Evolutionary conservation across 176 grass and related monocot species (phyloP), one percentile per base, ranked within the genome.

Genomic region (Phyllostachys edulis): DNA sequence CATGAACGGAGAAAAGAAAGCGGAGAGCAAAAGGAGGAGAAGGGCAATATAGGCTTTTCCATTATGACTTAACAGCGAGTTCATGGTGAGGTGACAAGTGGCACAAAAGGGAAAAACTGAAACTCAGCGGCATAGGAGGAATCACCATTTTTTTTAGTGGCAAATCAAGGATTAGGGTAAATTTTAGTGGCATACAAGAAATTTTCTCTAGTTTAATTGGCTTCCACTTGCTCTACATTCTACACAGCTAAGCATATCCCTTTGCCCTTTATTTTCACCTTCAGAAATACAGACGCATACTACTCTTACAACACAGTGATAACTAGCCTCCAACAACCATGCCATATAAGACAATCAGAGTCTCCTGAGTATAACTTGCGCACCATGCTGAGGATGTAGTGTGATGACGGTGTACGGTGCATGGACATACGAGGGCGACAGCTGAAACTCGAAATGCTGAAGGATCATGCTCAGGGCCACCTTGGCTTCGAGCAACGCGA

Each of bases 401-500:
- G 32, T 34, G 32, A 2, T 2, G 78, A 87, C 46, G 5, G 80
- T 88, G 21, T 86, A 85, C 0, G 95, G 95, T 2, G 95, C 89
- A 68, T 94, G 95, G 0, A 65, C 39, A 61, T 94, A 94, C 0
- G 85, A 86, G n/a, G 89, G 78, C 0, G 94, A 94, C 1, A 90
- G 63, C 41, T 87, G 78, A 45, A 94, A 91, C 18, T 91, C 82
- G 11, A 94, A 94, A 21, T 79, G 71, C 1, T 90, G 92, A 44
- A 97, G 85, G 36, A 97, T 93, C 82, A 85, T 59, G 79, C 85
- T 78, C 3, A 97, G 18, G 0, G 87, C 90, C 90, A 93, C 70
- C 79, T 97, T 97, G 14, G 90, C 92, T 49, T 97, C 92, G 9
- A 98, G 54, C 85, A 91, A 38, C 0, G 90, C 85, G 20, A 98